Evolutionary conservation across 768 basidiomycete genomes (phyloP).

Genomic region (Rhodotorula diobovata): DNA sequence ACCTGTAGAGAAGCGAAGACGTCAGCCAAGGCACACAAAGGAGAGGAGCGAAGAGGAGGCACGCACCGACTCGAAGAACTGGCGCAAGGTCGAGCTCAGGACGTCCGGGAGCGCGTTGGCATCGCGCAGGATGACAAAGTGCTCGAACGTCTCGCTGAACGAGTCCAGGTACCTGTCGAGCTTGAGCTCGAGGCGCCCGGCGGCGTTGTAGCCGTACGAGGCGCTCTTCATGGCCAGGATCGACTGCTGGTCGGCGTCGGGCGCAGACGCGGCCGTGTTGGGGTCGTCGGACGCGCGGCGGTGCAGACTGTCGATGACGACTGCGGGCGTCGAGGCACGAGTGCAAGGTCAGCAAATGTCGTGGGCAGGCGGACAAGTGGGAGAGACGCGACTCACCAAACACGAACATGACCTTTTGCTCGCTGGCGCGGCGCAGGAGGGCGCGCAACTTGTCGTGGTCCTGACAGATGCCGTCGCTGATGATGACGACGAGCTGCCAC

Average conservation of each 20-base stretch:
- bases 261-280: slow-evolving; percentile 1
- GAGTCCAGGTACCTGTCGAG: slow-evolving; percentile 56
- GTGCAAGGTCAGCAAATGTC: no score
- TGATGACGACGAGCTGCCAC: slow-evolving; percentile 97
- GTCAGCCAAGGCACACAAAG: background rate
- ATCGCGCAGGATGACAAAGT: slow-evolving; percentile 84
- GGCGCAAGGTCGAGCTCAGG: slow-evolving; percentile 76
- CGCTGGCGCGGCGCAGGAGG: slow-evolving; percentile 74
- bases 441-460: slow-evolving; percentile 81
- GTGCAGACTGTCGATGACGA: slow-evolving; percentile 81
- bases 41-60: background rate
- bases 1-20: background rate
- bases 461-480: slow-evolving; percentile 95
- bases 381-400: slow-evolving; percentile 52
- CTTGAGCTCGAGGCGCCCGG: slow-evolving; percentile 75
- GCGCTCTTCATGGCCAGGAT: slow-evolving; percentile 91
- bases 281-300: slow-evolving; percentile 34
- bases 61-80: slow-evolving; percentile 52
- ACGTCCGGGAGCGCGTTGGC: slow-evolving; percentile 90
- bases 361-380: background rate
- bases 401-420: slow-evolving; percentile 87
- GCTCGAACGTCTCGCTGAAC: slow-evolving; percentile 66
- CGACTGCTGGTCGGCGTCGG: slow-evolving; percentile 57
- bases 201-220: slow-evolving; percentile 66
- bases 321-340: slow-evolving; percentile 37